Conservation (phyloP, 1,284 basidiomycete genomes). For the Pseudozyma hubeiensis region DNA sequence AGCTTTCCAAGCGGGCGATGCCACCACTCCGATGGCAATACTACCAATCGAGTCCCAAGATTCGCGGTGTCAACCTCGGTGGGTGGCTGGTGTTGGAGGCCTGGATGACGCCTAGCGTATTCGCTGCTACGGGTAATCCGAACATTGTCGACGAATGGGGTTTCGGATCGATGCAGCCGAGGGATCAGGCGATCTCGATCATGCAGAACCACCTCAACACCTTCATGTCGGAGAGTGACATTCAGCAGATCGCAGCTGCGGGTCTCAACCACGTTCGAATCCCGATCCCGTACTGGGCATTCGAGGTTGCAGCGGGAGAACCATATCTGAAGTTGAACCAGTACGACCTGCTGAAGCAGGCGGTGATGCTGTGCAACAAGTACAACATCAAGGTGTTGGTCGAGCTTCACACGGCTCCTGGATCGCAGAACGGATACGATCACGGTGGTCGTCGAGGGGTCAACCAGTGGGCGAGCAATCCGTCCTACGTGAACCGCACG, state of each 20-base stretch:
- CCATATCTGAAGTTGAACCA: constrained; percentile 88
- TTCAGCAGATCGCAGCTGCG: constrained; percentile 73
- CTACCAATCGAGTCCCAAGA: constrained; percentile 27
- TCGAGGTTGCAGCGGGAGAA: constrained; percentile 81
- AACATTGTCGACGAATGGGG: constrained; percentile 83
- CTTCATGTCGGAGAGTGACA: constrained; percentile 83
- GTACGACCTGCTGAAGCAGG: constrained; percentile 72
- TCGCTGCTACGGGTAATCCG: constrained; percentile 69
- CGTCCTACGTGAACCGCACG: constrained; percentile 78
- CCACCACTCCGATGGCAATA: constrained; percentile 46
- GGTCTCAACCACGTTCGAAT: constrained; percentile 79
- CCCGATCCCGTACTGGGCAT: constrained; percentile 93
- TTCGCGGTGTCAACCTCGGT: constrained; percentile 63
- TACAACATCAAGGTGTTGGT: constrained; percentile 83
- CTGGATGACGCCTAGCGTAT: constrained; percentile 70
- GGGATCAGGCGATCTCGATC: constrained; percentile 65
- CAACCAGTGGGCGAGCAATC: constrained; percentile 79
- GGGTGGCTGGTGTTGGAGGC: constrained; percentile 66
- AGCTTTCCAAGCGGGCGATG: constrained; percentile 10
- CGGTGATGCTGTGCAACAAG: constrained; percentile 81
- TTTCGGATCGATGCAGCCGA: constrained; percentile 76
- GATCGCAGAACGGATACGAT: constrained; percentile 69
- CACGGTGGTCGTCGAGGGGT: constrained; percentile 77
- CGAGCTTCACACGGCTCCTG: constrained; percentile 74
- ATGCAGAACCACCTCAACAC: constrained; percentile 78